A percentile compares a stretch with the other conserved stretches of the same genome.
These are phyloP conservation scores for Lachancea cidri DNA, from an alignment of 805 yeast genomes.

Conservation along the genomic window DNA sequence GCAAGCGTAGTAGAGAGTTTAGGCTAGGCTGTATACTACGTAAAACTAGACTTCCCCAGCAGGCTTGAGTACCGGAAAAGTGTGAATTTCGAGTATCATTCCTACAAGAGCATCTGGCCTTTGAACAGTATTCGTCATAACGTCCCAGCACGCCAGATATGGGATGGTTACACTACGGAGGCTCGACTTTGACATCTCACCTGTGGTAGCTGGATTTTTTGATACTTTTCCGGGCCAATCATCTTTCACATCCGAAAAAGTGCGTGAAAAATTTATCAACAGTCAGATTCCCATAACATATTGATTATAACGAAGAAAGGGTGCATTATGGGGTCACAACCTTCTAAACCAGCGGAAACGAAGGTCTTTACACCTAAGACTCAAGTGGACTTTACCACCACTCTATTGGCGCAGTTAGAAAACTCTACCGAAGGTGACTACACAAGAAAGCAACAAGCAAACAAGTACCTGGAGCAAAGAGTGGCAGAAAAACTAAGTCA, in stretches of 20 bases:
- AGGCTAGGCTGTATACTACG: too few relatives aligned
- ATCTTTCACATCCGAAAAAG: neutral
- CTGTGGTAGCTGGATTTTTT: neutral
- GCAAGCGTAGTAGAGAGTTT: too few relatives aligned
- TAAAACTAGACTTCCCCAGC: too few relatives aligned
- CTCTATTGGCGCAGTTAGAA: slow-evolving; percentile 59
- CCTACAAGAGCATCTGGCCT: too few relatives aligned
- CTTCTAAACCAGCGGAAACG: slow-evolving; percentile 55
- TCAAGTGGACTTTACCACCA: slow-evolving; percentile 63
- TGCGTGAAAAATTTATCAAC: neutral
- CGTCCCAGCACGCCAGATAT: too few relatives aligned
- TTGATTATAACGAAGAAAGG: neutral
- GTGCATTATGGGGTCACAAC: slow-evolving; percentile 48
- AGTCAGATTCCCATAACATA: neutral
- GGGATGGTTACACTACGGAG: too few relatives aligned
- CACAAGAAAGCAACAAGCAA: slow-evolving; percentile 64
- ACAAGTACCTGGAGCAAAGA: slow-evolving; percentile 59
- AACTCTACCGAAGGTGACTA: slow-evolving; percentile 61
- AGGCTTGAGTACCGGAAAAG: too few relatives aligned
- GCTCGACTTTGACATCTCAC: too few relatives aligned
- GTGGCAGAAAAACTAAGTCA: slow-evolving; percentile 52
- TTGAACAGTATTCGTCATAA: too few relatives aligned
- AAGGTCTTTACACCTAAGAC: slow-evolving; percentile 63
- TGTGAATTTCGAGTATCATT: too few relatives aligned
- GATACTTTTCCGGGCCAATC: neutral